Conservation (phyloP, 306 rosid species). For the Cucurbita moschata region DNA sequence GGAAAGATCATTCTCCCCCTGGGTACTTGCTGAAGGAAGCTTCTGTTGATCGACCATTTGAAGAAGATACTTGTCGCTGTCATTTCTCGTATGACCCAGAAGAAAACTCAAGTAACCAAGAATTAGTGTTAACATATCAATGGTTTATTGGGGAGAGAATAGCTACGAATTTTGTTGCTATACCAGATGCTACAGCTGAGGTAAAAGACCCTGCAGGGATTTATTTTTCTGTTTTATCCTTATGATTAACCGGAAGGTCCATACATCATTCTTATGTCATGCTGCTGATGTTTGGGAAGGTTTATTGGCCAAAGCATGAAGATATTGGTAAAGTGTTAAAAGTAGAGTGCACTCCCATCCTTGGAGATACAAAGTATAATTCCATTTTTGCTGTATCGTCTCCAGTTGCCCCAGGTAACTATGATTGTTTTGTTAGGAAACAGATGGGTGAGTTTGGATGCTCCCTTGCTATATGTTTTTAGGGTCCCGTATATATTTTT, state of each 20-base stretch:
- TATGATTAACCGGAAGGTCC: not conserved
- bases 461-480: not conserved
- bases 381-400: slow-evolving; percentile 77
- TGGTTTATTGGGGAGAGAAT: slow-evolving; percentile 82
- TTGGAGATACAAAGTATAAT: slow-evolving; percentile 64
- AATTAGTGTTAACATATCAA: slow-evolving; percentile 56
- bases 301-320: slow-evolving; percentile 83
- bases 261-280: not conserved
- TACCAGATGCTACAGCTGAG: slow-evolving; percentile 72
- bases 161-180: slow-evolving; percentile 41
- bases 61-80: slow-evolving; percentile 81
- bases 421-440: not conserved
- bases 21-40: slow-evolving; percentile 66
- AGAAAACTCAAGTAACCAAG: slow-evolving; percentile 25
- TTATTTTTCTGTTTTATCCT: not conserved
- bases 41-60: slow-evolving; percentile 65
- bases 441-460: not conserved
- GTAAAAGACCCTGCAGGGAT: slow-evolving; percentile 19
- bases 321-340: slow-evolving; percentile 65
- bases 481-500: not conserved
- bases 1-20: slow-evolving; percentile 71
- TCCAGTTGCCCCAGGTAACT: slow-evolving; percentile 54
- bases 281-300: slow-evolving; percentile 31
- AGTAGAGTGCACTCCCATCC: slow-evolving; percentile 62
- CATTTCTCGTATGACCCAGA: slow-evolving; percentile 61